A percentile compares a stretch with the other conserved stretches of the same genome.
Evolutionary conservation across 2,329 filamentous ascomycete genomes (phyloP).

Genomic region (Gliomastix tumulicola): DNA sequence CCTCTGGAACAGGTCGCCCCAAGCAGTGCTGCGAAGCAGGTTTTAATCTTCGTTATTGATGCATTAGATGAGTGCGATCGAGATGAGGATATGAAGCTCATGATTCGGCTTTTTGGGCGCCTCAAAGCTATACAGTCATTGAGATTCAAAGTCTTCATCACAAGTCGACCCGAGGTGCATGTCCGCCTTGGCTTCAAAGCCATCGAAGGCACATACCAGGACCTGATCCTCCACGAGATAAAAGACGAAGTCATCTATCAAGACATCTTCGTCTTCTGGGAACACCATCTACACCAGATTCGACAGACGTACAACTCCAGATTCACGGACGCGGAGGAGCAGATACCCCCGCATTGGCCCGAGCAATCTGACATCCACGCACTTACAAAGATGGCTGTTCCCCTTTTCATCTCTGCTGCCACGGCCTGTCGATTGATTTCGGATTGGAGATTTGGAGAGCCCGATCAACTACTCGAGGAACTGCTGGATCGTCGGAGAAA

Average conservation of each 20-base stretch:
- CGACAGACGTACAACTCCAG: slow-evolving; percentile 10
- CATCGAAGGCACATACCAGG: slow-evolving; percentile 18
- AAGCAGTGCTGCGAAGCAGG: neutral
- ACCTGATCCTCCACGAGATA: slow-evolving; percentile 25
- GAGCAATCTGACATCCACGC: neutral
- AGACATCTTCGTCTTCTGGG: slow-evolving; percentile 25
- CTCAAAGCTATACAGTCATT: neutral
- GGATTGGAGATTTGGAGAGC: slow-evolving; percentile 4
- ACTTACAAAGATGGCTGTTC: no score
- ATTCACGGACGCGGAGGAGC: neutral
- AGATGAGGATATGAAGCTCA: neutral
- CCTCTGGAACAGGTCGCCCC: neutral
- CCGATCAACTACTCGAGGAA: slow-evolving; percentile 9
- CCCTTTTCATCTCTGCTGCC: no score
- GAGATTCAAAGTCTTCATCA: slow-evolving; percentile 24
- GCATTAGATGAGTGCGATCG: neutral
- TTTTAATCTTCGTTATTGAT: neutral
- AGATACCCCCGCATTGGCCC: slow-evolving; percentile 6
- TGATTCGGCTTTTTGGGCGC: slow-evolving; percentile 1
- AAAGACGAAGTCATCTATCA: slow-evolving; percentile 17
- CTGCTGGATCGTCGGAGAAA: slow-evolving; percentile 9
- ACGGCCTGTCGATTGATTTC: slow-evolving; percentile 8
- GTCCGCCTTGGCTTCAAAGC: slow-evolving; percentile 23
- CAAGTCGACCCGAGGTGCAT: slow-evolving; percentile 27
- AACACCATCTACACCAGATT: slow-evolving; percentile 17